These are phyloP conservation scores for Pogostemon cablin DNA, from an alignment of 257 asterid genomes.

Conservation along the genomic window DNA sequence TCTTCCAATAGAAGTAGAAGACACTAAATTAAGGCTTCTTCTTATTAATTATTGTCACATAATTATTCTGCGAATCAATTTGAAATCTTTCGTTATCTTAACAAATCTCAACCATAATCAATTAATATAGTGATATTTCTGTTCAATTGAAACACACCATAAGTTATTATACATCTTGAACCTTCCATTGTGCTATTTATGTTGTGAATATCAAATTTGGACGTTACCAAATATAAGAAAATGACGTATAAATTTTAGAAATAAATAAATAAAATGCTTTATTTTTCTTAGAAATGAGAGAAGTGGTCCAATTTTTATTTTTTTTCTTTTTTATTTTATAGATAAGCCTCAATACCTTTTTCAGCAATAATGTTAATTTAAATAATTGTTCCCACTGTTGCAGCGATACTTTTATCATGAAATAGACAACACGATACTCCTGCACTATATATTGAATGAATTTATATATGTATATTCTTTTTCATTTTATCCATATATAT, in stretches of 20 bases:
- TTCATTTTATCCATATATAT: neutral
- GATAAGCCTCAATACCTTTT: neutral
- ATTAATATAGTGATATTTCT: neutral
- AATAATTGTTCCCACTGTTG: neutral
- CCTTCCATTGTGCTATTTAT: neutral
- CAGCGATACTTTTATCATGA: constrained; percentile 2
- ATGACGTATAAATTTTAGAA: constrained; percentile 10
- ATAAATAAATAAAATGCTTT: neutral
- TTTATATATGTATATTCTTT: too few species aligned
- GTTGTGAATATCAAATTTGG: constrained; percentile 11
- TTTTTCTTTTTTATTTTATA: neutral
- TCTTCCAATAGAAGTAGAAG: neutral
- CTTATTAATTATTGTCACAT: neutral
- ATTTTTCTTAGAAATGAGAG: neutral
- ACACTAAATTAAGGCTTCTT: neutral
- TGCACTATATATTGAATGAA: neutral
- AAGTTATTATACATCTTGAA: too few species aligned
- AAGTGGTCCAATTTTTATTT: constrained; percentile 14
- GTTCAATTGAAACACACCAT: neutral
- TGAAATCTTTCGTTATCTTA: constrained; percentile 15
- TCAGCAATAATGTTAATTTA: neutral
- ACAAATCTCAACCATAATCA: constrained; percentile 12
- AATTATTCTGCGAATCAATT: neutral
- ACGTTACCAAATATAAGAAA: constrained; percentile 21
- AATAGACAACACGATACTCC: neutral